Evolutionary conservation across 2,329 filamentous ascomycete species (phyloP).

Genomic region (Fusarium sp.): DNA sequence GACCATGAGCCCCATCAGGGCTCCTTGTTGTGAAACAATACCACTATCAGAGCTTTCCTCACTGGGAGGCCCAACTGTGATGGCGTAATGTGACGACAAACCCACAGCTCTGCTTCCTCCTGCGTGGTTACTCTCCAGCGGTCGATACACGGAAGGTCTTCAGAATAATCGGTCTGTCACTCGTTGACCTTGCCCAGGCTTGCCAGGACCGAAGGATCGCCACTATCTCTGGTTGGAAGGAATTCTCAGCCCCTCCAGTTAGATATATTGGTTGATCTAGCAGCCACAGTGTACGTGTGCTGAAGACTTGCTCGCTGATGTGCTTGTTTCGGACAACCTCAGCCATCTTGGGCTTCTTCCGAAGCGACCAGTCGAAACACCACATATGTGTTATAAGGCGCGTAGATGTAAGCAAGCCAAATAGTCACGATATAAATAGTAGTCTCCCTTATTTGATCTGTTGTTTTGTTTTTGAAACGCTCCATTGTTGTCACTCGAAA

Average conservation of each 20-base stretch:
- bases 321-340: constrained; percentile 27
- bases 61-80: constrained; percentile 26
- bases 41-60: constrained; percentile 28
- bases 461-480: not conserved
- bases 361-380: constrained; percentile 8
- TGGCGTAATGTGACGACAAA: constrained; percentile 35
- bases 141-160: constrained; percentile 5
- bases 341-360: constrained; percentile 19
- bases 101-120: constrained; percentile 26
- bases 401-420: constrained; percentile 3
- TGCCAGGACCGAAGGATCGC: not conserved
- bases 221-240: not conserved
- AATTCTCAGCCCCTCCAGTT: not conserved
- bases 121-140: constrained; percentile 22
- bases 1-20: constrained; percentile 27
- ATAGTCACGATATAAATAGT: not conserved
- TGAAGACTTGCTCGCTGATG: constrained; percentile 16
- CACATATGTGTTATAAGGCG: not conserved
- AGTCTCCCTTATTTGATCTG: not conserved
- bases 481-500: not conserved
- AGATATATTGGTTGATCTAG: not conserved
- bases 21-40: constrained; percentile 40
- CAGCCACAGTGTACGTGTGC: constrained; percentile 20
- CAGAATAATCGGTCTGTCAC: constrained; percentile 24
- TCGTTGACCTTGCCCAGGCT: not conserved